These are phyloP conservation scores for Podaxis carcinomalis DNA, from an alignment of 768 basidiomycete species.

Conservation along the genomic window DNA sequence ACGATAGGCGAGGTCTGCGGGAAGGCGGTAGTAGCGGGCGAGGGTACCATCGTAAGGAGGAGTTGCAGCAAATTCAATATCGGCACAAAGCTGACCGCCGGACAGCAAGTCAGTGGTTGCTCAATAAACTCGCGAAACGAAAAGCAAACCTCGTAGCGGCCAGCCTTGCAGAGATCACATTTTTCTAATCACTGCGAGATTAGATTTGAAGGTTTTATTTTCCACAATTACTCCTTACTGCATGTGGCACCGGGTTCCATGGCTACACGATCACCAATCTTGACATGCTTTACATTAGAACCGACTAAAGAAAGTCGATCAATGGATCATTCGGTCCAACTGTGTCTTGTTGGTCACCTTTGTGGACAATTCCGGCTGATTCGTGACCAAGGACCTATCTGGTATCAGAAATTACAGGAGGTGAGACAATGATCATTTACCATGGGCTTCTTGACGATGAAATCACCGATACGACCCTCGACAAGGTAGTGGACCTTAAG, in stretches of 20 bases:
- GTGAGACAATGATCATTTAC: constrained; percentile 27
- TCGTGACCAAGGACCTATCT: constrained; percentile 89
- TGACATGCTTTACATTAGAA: constrained; percentile 66
- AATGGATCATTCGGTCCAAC: not conserved
- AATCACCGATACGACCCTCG: constrained; percentile 79
- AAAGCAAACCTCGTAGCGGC: constrained; percentile 70
- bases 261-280: constrained; percentile 83
- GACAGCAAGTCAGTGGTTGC: not conserved
- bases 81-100: constrained; percentile 64
- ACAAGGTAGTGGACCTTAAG: constrained; percentile 70
- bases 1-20: constrained; percentile 78
- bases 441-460: constrained; percentile 78
- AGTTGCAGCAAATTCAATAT: constrained; percentile 88
- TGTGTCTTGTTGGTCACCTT: constrained; percentile 39
- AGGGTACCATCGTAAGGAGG: constrained; percentile 93
- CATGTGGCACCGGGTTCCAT: constrained; percentile 91
- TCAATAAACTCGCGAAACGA: constrained; percentile 28
- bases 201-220: not conserved
- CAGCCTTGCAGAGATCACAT: constrained; percentile 83
- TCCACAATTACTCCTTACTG: constrained; percentile 31
- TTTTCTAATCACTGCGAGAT: constrained; percentile 27
- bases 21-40: constrained; percentile 79
- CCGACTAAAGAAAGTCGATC: constrained; percentile 50
- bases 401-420: not conserved
- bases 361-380: constrained; percentile 74